Percentiles rank a stretch among this genome's conserved stretches.
Evolutionary conservation across 495 filamentous ascomycete species (phyloP).

Genomic region (Daldinia childiae): DNA sequence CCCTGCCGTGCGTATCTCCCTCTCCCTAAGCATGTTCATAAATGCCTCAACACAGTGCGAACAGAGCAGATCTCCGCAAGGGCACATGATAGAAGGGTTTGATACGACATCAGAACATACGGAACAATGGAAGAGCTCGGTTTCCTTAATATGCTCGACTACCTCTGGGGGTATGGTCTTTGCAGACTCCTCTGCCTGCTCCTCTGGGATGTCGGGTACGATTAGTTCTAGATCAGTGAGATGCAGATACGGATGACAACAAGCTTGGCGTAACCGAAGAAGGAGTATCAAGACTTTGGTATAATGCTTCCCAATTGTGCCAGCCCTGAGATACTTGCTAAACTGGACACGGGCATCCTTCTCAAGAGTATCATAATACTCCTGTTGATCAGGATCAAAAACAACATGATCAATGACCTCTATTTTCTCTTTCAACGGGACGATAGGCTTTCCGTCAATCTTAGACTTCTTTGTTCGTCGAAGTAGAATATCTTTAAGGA

Average conservation of each 20-base stretch:
- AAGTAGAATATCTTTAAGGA: conserved; percentile 85
- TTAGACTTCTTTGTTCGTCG: conserved; percentile 82
- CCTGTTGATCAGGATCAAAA: conserved; percentile 76
- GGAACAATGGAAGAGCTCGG: conserved; percentile 70
- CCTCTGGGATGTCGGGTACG: conserved; percentile 67
- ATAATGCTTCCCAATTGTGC: conserved; percentile 81
- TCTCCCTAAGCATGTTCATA: conserved; percentile 66
- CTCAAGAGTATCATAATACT: conserved; percentile 77
- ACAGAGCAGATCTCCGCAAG: conserved; percentile 86
- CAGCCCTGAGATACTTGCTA: conserved; percentile 77
- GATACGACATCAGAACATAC: conserved; percentile 80
- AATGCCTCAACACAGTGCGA: conserved; percentile 79
- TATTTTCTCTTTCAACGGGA: conserved; percentile 75
- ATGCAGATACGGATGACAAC: conserved; percentile 84
- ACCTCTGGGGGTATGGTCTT: conserved; percentile 70
- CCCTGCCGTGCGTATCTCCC: conserved; percentile 52
- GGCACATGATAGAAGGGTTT: conserved; percentile 81
- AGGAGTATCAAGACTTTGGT: conserved; percentile 86
- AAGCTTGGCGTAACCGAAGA: conserved; percentile 85
- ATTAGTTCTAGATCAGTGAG: conserved; percentile 56
- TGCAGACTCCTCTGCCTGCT: conserved; percentile 55
- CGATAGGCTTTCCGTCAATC: conserved; percentile 86
- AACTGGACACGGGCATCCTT: conserved; percentile 70
- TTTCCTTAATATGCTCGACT: conserved; percentile 71
- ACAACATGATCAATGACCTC: conserved; percentile 72